A percentile compares a stretch with the other conserved stretches of the same genome.
Conservation (phyloP, 1,139 yeast species). For the Sugiyamaella castrensis region DNA sequence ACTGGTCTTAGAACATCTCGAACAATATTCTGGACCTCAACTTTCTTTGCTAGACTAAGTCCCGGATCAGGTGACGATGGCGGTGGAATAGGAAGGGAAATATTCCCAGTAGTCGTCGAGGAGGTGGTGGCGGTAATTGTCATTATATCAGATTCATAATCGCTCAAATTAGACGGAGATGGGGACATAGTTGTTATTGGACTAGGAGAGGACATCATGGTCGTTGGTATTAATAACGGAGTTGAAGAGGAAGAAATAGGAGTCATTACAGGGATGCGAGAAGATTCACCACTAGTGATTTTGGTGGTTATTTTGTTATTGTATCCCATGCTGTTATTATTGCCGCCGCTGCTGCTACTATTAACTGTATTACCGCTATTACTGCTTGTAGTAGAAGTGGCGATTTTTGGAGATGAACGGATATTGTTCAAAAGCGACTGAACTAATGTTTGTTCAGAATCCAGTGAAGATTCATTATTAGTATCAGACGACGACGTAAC, state of each 20-base stretch:
- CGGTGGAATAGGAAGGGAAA: conserved; percentile 13
- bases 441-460: conserved; percentile 19
- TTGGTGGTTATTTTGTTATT: neutral
- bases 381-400: neutral
- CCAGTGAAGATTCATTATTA: conserved; percentile 1
- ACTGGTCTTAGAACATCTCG: conserved; percentile 50
- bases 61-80: conserved; percentile 11
- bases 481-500: neutral
- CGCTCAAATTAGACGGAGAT: conserved; percentile 5
- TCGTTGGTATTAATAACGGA: neutral
- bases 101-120: neutral
- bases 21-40: conserved; percentile 51
- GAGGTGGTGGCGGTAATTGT: neutral
- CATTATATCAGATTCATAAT: conserved; percentile 4
- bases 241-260: conserved; percentile 6
- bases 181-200: conserved; percentile 14
- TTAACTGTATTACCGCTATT: neutral
- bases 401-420: conserved; percentile 18
- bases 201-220: conserved; percentile 5
- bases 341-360: neutral
- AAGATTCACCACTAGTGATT: neutral
- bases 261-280: conserved; percentile 1
- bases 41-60: conserved; percentile 47
- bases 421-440: conserved; percentile 27
- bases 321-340: neutral